Base-by-base conservation (phyloP, 2,329 filamentous ascomycete genomes). In the Sporothrix phasma region DNA sequence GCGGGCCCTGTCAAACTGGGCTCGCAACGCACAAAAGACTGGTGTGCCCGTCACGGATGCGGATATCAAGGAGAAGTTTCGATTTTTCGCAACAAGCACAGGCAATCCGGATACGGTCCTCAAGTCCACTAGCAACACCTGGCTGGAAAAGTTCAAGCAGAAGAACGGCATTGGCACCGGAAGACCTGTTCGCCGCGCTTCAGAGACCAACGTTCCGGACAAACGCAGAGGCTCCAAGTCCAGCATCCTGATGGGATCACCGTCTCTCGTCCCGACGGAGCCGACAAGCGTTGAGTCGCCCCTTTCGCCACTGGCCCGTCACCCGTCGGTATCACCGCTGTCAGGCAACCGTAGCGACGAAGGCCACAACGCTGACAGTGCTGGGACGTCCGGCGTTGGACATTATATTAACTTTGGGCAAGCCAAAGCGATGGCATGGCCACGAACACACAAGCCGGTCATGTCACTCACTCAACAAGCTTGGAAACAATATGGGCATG, bases 101-200 rank as follows among this genome's bases (percentile, higher is more conserved):
- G 86, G 76, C 47, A 75, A 85, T 29, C 85, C 86, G 64, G 90
- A 96, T 62, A 85, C 82, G 67, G 84, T 90, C 59, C 75, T 88
- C 64, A 89, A 88, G 70, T 83, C 84, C 58, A 83, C 90, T 68
- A 94, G 84, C 69, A 79, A 84, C 34, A 86, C 81, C 69, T 97
- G 93, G 92, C 81, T 97, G 39, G 91, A 96, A 72, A 95, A 94
- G 73, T 97, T 97, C 80, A 96, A 97, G 79, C 85, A 91, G 73
- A 96, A 93, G 77, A 88, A 96, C 73, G 86, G 76, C 34, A 77
- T 84, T 63, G 78, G 75, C 2, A 17, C 77, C 76, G 17, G 78
- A 17, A 76, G 17, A 66, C 71, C 85, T 43, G 78, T 79, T 67
- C 78, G 84, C 51, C 77, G 84, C 63, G 84, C 84, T 6, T 87